These are phyloP conservation scores for Penicillium paxilli DNA, from an alignment of 495 filamentous ascomycete genomes.

Conservation along the genomic window DNA sequence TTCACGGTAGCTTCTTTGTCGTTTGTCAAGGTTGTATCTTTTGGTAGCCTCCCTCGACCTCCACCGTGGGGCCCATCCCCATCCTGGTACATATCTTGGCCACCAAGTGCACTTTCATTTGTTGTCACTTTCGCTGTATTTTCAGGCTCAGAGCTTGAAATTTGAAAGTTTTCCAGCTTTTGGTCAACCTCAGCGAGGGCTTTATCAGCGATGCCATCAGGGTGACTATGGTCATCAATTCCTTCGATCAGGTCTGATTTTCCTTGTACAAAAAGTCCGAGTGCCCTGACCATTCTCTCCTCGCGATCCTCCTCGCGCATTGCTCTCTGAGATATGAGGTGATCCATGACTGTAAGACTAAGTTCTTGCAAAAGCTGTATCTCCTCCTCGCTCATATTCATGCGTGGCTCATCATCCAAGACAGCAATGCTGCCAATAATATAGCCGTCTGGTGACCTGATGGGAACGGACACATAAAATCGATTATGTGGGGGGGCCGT, in stretches of 20 bases:
- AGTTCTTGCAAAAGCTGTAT: constrained; percentile 33
- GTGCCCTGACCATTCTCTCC: constrained; percentile 54
- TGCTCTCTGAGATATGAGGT: constrained; percentile 52
- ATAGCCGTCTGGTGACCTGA: constrained; percentile 58
- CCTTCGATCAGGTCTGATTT: constrained; percentile 33
- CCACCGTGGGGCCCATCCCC: no score
- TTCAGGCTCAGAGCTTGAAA: background rate
- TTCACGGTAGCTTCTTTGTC: background rate
- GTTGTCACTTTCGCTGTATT: background rate
- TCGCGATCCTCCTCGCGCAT: constrained; percentile 50
- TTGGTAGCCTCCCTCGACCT: background rate
- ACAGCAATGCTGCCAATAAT: constrained; percentile 65
- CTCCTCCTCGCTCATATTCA: constrained; percentile 18
- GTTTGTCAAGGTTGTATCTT: background rate
- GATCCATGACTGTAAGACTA: constrained; percentile 53
- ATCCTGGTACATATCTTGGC: no score
- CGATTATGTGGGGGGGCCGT: constrained; percentile 26
- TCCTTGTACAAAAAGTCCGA: constrained; percentile 58
- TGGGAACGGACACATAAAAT: constrained; percentile 38
- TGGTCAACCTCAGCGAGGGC: constrained; percentile 11
- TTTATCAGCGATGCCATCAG: background rate
- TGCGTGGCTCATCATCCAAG: constrained; percentile 43
- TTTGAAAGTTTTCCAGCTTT: constrained; percentile 12
- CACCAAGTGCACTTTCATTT: background rate
- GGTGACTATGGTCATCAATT: constrained; percentile 7